Base-by-base conservation (phyloP, 306 rosid genomes). In the Mimosa pudica region DNA sequence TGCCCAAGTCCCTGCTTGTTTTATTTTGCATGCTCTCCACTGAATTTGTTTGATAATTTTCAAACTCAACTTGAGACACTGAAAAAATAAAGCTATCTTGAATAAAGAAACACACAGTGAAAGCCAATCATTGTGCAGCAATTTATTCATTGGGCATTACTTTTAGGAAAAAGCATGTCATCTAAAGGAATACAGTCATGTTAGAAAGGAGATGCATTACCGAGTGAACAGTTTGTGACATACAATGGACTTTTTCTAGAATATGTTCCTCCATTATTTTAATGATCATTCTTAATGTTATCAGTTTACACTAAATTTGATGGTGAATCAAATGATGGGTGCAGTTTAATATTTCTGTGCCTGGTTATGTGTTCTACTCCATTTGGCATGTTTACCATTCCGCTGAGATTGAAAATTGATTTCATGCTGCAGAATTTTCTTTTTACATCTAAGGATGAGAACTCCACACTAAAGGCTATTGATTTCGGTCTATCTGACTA, bases 401-500 rank as follows among this genome's bases (percentile, higher is more conserved):
- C 64, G 46, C 76, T 66, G 36, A 78, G 49, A 20, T 16, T 62
- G 75, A 51, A 41, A 7, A 16, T 11, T 35, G 77, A 38, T 67
- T 81, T 81, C 74, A 65, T 85, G 33, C 83, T 71, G 52, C 84
- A 89, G 93, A 89, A 89, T 82, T 89, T 89, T 80, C 93, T 89
- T 75, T 89, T 77, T 61, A 81, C 84, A 55, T 55, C 90, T 46
- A 83, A 72, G 63, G 93, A 89, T 67, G 93, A 89, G 65, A 78
- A 77, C 62, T 82, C 93, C 12, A 75, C 82, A 1, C 55, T 89
- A 52, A 89, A 89, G 71, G 93, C 87, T 49, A 89, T 89, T 61
- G 93, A 89, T 68, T 89, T 89, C 7, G 93, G 93, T 64, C 90
- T 89, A 49, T 89, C 93, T 14, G 93, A 89, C 81, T 89, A 87